Conservation (phyloP, 441 rosid species). For the Mallotus japonicus region DNA sequence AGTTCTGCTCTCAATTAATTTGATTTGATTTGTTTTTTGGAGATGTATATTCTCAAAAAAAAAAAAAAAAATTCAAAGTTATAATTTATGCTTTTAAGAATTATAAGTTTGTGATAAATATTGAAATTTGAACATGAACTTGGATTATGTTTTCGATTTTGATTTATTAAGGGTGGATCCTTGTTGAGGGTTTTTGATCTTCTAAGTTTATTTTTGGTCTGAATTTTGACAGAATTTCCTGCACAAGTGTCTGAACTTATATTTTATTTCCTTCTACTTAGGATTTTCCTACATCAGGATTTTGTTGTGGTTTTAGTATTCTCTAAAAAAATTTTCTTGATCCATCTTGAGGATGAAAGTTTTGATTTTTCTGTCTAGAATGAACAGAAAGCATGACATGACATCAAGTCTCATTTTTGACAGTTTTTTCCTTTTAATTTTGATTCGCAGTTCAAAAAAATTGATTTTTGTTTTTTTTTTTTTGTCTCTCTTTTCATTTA, state of each 20-base stretch:
- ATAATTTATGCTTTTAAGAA: background rate
- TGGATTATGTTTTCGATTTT: background rate
- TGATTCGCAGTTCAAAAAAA: background rate
- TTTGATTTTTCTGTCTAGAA: background rate
- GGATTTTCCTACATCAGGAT: constrained; percentile 35
- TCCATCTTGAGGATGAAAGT: background rate
- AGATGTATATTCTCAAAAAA: constrained; percentile 4
- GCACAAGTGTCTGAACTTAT: constrained; percentile 18
- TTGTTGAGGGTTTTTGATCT: constrained; percentile 35
- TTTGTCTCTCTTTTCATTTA: background rate
- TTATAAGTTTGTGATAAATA: constrained; percentile 2
- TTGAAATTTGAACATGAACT: background rate
- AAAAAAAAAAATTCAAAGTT: background rate
- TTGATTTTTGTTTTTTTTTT: background rate
- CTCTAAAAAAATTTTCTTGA: background rate
- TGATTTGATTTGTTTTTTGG: constrained; percentile 34
- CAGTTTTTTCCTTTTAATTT: background rate
- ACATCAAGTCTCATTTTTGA: constrained; percentile 5
- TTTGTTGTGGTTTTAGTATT: constrained; percentile 42
- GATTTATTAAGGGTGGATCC: constrained; percentile 28
- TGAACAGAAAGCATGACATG: constrained; percentile 4
- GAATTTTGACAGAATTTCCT: constrained; percentile 18
- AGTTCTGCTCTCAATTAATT: constrained; percentile 20
- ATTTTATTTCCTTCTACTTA: constrained; percentile 12
- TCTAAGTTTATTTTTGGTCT: constrained; percentile 15